A percentile compares a stretch with the other conserved stretches of the same genome.
These are phyloP conservation scores for Candolleomyces efflorescens DNA, from an alignment of 768 basidiomycete species.

Conservation along the genomic window DNA sequence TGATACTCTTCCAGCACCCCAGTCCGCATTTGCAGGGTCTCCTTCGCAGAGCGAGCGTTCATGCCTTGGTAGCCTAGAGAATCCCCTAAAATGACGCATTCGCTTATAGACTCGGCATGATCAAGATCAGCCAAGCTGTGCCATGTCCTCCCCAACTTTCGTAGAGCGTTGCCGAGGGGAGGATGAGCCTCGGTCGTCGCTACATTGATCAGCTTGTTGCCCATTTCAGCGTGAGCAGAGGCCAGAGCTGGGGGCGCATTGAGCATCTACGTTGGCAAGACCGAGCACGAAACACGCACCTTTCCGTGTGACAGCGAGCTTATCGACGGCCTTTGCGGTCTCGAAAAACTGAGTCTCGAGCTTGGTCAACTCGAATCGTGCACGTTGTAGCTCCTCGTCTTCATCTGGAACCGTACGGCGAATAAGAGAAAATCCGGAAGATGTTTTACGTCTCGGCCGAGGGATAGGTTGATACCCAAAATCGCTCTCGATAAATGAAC, in stretches of 20 bases:
- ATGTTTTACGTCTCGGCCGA: slow-evolving; percentile 64
- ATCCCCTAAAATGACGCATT: slow-evolving; percentile 95
- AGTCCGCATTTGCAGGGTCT: slow-evolving; percentile 86
- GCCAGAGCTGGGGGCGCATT: slow-evolving; percentile 57
- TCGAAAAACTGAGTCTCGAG: slow-evolving; percentile 92
- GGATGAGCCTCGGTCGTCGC: slow-evolving; percentile 87
- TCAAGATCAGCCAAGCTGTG: slow-evolving; percentile 87
- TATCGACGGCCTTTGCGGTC: slow-evolving; percentile 87
- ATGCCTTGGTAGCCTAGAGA: slow-evolving; percentile 93
- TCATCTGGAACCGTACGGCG: slow-evolving; percentile 85
- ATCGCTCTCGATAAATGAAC: slow-evolving; percentile 94
- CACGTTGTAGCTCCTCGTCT: slow-evolving; percentile 87
- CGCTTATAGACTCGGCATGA: slow-evolving; percentile 87
- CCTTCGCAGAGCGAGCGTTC: slow-evolving; percentile 96
- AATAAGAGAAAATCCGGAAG: slow-evolving; percentile 73
- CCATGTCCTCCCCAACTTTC: slow-evolving; percentile 83
- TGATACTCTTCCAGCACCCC: slow-evolving; percentile 93
- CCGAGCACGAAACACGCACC: slow-evolving; percentile 36
- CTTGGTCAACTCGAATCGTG: slow-evolving; percentile 88
- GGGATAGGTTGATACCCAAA: slow-evolving; percentile 93
- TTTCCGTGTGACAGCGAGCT: slow-evolving; percentile 75
- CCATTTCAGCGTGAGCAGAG: slow-evolving; percentile 78
- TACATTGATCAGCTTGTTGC: slow-evolving; percentile 86
- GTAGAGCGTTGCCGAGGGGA: slow-evolving; percentile 76
- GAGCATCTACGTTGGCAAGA: not conserved